Conservation (phyloP, 352 stramenopile species). For the Phytophthora kernoviae region DNA sequence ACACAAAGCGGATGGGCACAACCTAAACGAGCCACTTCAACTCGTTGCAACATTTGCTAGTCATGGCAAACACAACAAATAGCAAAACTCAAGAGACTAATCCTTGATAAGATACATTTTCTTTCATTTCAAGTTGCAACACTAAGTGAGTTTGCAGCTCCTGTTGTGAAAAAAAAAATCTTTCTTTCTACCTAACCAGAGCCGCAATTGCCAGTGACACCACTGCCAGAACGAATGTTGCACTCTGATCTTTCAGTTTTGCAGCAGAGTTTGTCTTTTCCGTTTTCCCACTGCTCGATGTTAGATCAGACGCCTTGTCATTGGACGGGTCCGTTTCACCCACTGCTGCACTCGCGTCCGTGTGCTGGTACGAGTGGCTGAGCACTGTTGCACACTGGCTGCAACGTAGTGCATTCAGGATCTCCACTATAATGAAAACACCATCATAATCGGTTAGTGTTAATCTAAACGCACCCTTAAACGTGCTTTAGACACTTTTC, state of each 20-base stretch:
- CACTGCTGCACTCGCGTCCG: constrained; percentile 19
- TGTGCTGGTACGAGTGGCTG: constrained; percentile 55
- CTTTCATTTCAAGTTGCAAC: too few relatives aligned
- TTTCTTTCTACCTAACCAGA: not conserved
- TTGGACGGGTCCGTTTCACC: constrained; percentile 41
- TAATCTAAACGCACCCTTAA: too few relatives aligned
- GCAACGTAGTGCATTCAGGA: constrained; percentile 50
- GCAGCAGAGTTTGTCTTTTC: constrained; percentile 10
- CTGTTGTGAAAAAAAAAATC: too few relatives aligned
- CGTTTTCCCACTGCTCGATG: constrained; percentile 14
- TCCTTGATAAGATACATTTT: too few relatives aligned
- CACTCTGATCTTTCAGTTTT: not conserved
- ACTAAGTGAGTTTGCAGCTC: not conserved
- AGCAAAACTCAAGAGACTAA: too few relatives aligned
- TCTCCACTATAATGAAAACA: constrained; percentile 34
- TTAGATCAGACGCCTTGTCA: not conserved
- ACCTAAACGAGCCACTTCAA: too few relatives aligned
- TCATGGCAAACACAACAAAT: too few relatives aligned
- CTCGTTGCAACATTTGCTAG: too few relatives aligned
- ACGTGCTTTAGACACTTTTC: not conserved
- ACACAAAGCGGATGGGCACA: too few relatives aligned
- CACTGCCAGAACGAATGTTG: not conserved
- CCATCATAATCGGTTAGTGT: not conserved
- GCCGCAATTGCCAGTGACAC: not conserved
- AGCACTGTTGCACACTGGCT: constrained; percentile 61